Evolutionary conservation across 768 basidiomycete genomes (phyloP), one percentile per base, ranked within the genome.

Genomic region (Fibroporia radiculosa): DNA sequence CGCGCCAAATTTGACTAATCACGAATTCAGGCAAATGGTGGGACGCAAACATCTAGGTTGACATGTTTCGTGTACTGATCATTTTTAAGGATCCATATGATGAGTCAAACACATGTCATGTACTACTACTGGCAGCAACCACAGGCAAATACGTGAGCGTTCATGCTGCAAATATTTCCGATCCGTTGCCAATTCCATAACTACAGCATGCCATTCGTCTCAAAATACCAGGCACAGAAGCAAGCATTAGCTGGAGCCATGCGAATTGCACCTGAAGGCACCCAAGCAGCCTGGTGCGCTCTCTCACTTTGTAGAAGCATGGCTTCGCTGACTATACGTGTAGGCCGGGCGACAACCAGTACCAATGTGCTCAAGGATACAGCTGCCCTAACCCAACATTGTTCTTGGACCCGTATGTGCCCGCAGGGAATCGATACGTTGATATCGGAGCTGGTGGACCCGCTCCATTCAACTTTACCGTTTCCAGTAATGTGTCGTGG

Each of bases 81-180:
- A 10, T 18, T 26, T 53, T 48, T 47, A 20, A 56, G 56, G 59
- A 48, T 53, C 34, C 56, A 57, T 55, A 83, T 84, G 74, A 81
- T 85, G 77, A 78, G 80, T 55, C 81, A 83, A 56, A 80, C 80
- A n/a, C 80, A 77, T 60, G 55, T 78, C 46, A 73, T 73, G 43
- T 83, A 80, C 48, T 75, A 70, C 49, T 82, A 84, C 60, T 83
- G 82, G 78, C 82, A 86, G 49, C 80, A 81, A 53, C 80, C 82
- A 3, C 77, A 77, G 74, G 68, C 71, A 12, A 76, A 84, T 59
- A 73, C 74, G 72, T 75, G 42, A 32, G 71, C 60, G 7, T 0
- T 13, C n/a, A n/a, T n/a, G n/a, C 29, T 32, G 8, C 29, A 16
- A 24, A 4, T 42, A 23, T 34, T 34, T 3, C 18, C 7, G 19